Evolutionary conservation across 2,329 filamentous ascomycete genomes (phyloP), one percentile per base, ranked within the genome.

Genomic region (Periconia sp.): DNA sequence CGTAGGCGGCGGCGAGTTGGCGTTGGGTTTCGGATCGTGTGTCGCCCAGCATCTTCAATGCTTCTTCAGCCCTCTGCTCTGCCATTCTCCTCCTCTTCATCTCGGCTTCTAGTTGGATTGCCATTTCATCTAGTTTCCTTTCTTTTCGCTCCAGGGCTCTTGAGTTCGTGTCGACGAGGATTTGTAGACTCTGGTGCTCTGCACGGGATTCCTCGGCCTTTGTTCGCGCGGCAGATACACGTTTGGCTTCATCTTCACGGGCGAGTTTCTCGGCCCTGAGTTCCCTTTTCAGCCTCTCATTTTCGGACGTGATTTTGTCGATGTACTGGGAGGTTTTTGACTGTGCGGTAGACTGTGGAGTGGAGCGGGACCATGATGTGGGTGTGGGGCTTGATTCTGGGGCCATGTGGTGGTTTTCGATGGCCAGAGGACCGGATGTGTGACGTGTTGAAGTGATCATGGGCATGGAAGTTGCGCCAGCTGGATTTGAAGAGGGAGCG

Each of bases 241-340:
- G 82, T 68, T 89, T 85, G 61, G 85, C 84, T n/a, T 87, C 81
- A 65, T 92, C 89, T 54, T 91, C 88, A 43, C 87, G 81, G 44
- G 73, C 74, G 17, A 75, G 64, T 48, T 72, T 68, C 55, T 78
- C 74, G 2, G 74, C 71, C 31, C 72, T 73, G 42, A 79, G 65
- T 58, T 93, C 89, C 49, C 89, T 83, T 63, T 89, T 89, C 44
- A 93, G 78, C 41, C 86, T 82, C 66, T 93, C 90, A 62, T 92
- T 92, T 68, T 93, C 90, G 49, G 87, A 86, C 68, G 91, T 90
- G 50, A 94, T 82, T 66, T 86, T 85, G 74, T 94, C 91, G 72
- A 94, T 93, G 57, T 72, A 72, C 35, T 73, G 70, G 5, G 68
- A 71, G 1, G 71, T 73, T 48, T 74, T 74, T 15, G 68, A 69